Base-by-base conservation (phyloP, 106 monocot species). In the Xerophyta viscosa region DNA sequence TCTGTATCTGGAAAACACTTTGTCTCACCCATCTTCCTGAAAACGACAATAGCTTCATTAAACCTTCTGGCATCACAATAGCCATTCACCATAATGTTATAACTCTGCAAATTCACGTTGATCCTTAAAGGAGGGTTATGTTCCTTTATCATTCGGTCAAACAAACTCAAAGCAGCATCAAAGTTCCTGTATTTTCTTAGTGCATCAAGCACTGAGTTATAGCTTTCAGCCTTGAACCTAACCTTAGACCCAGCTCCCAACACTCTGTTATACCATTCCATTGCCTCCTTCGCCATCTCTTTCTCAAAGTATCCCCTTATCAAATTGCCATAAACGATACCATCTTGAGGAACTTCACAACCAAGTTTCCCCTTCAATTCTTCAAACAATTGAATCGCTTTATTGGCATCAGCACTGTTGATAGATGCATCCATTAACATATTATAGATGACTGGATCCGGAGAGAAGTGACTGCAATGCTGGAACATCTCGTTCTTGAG, bases 21-120 rank as follows among this genome's bases (percentile, higher is more conserved):
- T 76, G 65, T 85, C 73, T 89, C 89, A 7, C 66, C 66, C 88
- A 89, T 86, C 54, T 44, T 63, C 46, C 72, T 46, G 46, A 96
- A 96, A 3, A 85, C 46, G 6, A 43, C 52, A 44, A 96, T 68
- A 0, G 88, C 96, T 29, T 96, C 89, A 9, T 68, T 70, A 48
- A 96, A 89, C 58, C 52, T 76, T 29, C 65, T 56, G 0, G 59
- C 67, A 1, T 50, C 57, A 41, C 96, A 89, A 23, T 71, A 89
- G 0, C 75, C 89, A 69, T 96, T 81, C 12, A 81, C 78, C 81
- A 89, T 78, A 46, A 88, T 88, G 69, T 89, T 96, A 56, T 88
- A 96, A 36, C 64, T 85, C 37, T 88, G 82, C n/a, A 96, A 46
- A 53, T 96, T 82, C 53, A 89, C 81, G 0, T 61, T 44, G 9